These are phyloP conservation scores for Nicotiana otophora DNA, from an alignment of 257 asterid species.

Conservation along the genomic window DNA sequence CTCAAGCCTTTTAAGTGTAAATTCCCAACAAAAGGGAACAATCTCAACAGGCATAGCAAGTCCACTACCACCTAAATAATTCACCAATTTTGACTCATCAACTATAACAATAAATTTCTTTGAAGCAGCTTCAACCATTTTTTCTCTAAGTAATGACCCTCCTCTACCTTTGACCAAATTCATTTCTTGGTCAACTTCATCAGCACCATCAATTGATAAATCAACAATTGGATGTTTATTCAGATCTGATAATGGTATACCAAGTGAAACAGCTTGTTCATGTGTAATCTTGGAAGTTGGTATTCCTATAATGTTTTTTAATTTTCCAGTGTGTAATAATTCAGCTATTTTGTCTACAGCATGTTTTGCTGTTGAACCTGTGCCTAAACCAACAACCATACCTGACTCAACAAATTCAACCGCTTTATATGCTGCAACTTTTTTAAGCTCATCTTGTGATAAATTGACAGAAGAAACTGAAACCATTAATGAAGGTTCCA, in stretches of 20 bases:
- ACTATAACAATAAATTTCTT: slow-evolving; percentile 37
- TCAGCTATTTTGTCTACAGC: slow-evolving; percentile 40
- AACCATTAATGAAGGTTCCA: slow-evolving; percentile 28
- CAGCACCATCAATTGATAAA: slow-evolving; percentile 67
- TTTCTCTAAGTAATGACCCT: slow-evolving; percentile 40
- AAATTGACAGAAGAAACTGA: slow-evolving; percentile 12
- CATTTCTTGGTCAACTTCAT: slow-evolving; percentile 53
- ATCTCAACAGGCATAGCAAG: slow-evolving; percentile 74
- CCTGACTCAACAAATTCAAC: slow-evolving; percentile 41
- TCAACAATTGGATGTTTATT: slow-evolving; percentile 51
- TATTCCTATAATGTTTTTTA: slow-evolving; percentile 33
- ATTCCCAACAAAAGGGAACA: slow-evolving; percentile 58
- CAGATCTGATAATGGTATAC: slow-evolving; percentile 58
- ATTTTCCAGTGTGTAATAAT: slow-evolving; percentile 20
- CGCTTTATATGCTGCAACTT: slow-evolving; percentile 37
- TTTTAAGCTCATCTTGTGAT: slow-evolving; percentile 38
- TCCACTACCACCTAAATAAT: slow-evolving; percentile 49
- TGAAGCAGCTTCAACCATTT: slow-evolving; percentile 36
- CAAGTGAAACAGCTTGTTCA: slow-evolving; percentile 49
- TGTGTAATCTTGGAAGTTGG: slow-evolving; percentile 37
- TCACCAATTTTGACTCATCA: slow-evolving; percentile 55
- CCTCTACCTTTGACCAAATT: slow-evolving; percentile 74
- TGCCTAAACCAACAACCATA: slow-evolving; percentile 41
- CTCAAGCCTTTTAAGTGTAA: slow-evolving; percentile 43
- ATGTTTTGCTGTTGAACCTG: slow-evolving; percentile 45